Base-by-base conservation (phyloP, 2,329 filamentous ascomycete genomes). In the Pseudocercospora macadamiae region DNA sequence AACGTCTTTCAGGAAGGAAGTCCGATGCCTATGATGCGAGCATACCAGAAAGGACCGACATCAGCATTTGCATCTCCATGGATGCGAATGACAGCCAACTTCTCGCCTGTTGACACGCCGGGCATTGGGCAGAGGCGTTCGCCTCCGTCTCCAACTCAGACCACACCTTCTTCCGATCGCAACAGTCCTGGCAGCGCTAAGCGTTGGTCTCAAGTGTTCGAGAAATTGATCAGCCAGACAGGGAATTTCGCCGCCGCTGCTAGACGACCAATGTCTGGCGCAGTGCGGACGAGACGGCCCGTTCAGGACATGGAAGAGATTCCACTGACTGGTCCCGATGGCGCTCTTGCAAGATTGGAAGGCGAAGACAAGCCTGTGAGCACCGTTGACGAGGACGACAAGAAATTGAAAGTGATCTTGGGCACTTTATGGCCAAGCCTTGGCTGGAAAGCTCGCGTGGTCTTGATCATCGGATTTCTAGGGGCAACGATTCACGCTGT, bases 381-480 rank as follows among this genome's bases (percentile, higher is more conserved):
- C 7, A 26, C 48, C 16, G 4, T 32, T 16, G 51, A 63, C 30
- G 51, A 44, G 14, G 44, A 54, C 9, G 54, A 63, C 51, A 65
- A 64, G 34, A 59, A 63, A 2, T 53, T 90, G 2, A 73, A 69
- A 18, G 71, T 78, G n/a, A 87, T 92, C 18, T 76, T 93, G 48
- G 74, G 73, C 12, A 92, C 89, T 0, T 80, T 96, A 0, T 89
- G 90, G 85, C 88, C 90, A 0, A 80, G 75, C 0, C 76, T 96
- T 0, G 75, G 78, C 1, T 69, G 66, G 52, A 74, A 64, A 5
- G 79, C 87, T 10, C 84, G 82, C 1, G 1, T 82, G 0, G 72
- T 83, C 10, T 75, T 96, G 0, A 25, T 88, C 0, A 54, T 83
- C 1, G 90, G 87, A 1, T 74, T 91, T 8, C n/a, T 83, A 0